phyloP scores from a whole-genome alignment of 805 yeast genomes.

The Jamesozyma gamospora region DNA sequence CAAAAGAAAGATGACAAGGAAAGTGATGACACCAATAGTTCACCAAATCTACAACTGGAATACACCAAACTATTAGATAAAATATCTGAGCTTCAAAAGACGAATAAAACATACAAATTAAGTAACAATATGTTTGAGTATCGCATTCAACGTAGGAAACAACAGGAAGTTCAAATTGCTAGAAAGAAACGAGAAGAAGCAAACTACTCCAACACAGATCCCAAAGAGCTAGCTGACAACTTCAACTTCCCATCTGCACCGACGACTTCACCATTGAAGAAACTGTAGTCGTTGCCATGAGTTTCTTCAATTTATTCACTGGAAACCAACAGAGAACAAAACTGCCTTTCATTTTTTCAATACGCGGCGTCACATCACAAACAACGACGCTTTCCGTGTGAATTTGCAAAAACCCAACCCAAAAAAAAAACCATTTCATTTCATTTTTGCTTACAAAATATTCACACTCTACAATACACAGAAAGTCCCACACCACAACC shows the following conservation, averaged over 20 bases:
- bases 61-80: slow-evolving; percentile 4
- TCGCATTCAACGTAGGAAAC: slow-evolving; percentile 13
- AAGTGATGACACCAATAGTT: neutral
- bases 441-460: too few relatives aligned
- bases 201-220: slow-evolving; percentile 23
- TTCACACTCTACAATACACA: too few relatives aligned
- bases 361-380: too few relatives aligned
- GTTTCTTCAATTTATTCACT: too few relatives aligned
- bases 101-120: slow-evolving; percentile 14
- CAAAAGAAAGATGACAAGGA: neutral
- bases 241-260: slow-evolving; percentile 24
- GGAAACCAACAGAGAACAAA: too few relatives aligned
- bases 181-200: slow-evolving; percentile 16
- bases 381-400: too few relatives aligned
- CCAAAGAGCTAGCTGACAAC: slow-evolving; percentile 15
- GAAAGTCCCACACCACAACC: too few relatives aligned
- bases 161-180: slow-evolving; percentile 4
- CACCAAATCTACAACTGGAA: neutral
- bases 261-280: neutral
- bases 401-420: too few relatives aligned
- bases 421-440: too few relatives aligned
- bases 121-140: slow-evolving; percentile 17
- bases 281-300: too few relatives aligned
- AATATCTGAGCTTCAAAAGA: slow-evolving; percentile 14
- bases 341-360: too few relatives aligned